Percentiles rank a stretch among this genome's conserved stretches.
phyloP scores from a whole-genome alignment of 2,329 filamentous ascomycete species.

The Seiridium unicorne region DNA sequence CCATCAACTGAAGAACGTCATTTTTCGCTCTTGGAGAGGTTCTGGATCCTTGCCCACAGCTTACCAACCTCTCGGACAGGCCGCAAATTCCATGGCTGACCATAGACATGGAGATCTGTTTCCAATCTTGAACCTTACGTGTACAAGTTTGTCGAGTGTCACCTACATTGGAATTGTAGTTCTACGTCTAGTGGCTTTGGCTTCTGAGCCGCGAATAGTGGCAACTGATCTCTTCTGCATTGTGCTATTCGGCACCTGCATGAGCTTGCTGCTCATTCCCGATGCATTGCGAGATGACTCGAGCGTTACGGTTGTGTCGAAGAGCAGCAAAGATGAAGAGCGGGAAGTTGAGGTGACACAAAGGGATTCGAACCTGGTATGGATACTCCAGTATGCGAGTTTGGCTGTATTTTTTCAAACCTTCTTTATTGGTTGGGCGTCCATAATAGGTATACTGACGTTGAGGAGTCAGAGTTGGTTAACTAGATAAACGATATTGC shows the following conservation, averaged over 20 bases:
- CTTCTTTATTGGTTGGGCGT: constrained; percentile 2
- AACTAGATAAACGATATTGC: constrained; percentile 23
- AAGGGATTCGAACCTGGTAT: neutral
- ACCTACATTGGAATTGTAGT: neutral
- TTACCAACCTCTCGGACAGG: neutral
- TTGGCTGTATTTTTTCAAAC: neutral
- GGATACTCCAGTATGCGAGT: neutral
- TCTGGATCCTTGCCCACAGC: neutral
- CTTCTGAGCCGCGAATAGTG: neutral
- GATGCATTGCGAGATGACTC: neutral
- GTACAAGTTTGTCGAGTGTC: neutral
- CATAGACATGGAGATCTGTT: neutral
- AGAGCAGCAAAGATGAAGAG: neutral
- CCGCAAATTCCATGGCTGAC: neutral
- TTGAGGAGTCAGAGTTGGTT: constrained; percentile 4
- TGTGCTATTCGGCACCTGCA: neutral
- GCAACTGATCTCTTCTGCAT: neutral
- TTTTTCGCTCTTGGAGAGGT: neutral
- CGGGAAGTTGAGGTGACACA: neutral
- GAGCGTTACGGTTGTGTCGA: neutral
- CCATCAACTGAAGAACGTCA: neutral
- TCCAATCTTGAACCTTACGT: neutral
- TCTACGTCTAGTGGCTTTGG: neutral
- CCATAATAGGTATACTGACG: neutral
- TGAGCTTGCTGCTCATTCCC: neutral